Evolutionary conservation across 1,139 yeast genomes (phyloP).

Genomic region (Meyerozyma athensensis): DNA sequence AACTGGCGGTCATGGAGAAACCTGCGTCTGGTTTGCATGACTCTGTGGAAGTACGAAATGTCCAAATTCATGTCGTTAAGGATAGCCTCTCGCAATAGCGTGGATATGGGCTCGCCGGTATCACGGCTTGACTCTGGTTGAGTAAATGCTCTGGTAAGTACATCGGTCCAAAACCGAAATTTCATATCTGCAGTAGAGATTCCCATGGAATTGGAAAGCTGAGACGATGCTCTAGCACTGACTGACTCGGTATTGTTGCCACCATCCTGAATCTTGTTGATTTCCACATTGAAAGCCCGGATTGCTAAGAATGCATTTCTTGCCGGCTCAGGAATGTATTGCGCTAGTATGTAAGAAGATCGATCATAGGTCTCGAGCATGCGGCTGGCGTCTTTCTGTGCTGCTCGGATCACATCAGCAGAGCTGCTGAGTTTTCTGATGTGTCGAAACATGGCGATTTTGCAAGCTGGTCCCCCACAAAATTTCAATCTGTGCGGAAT

Average conservation of each 20-base stretch:
- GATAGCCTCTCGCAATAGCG: constrained; percentile 49
- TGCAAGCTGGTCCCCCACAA: background rate
- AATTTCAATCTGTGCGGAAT: background rate
- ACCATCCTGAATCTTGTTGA: constrained; percentile 54
- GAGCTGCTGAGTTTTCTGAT: background rate
- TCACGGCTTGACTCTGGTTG: constrained; percentile 32
- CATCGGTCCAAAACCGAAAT: constrained; percentile 60
- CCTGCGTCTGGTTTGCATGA: constrained; percentile 57
- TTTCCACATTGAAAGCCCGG: constrained; percentile 64
- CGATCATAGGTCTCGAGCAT: constrained; percentile 49
- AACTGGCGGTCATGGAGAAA: constrained; percentile 44
- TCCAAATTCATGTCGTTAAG: constrained; percentile 49
- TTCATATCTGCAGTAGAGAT: constrained; percentile 48
- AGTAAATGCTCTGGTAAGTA: constrained; percentile 38
- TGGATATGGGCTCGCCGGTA: constrained; percentile 62
- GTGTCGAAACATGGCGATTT: background rate
- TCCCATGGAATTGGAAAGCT: constrained; percentile 32
- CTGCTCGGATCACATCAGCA: constrained; percentile 16
- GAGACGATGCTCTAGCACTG: constrained; percentile 27
- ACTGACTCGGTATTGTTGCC: constrained; percentile 32
- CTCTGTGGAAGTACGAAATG: constrained; percentile 51
- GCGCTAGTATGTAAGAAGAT: constrained; percentile 62
- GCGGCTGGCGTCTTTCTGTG: constrained; percentile 40
- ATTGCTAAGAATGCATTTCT: constrained; percentile 66
- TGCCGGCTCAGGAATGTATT: constrained; percentile 65